phyloP scores from a whole-genome alignment of 179 eudicot species.

The Patellifolia procumbens region DNA sequence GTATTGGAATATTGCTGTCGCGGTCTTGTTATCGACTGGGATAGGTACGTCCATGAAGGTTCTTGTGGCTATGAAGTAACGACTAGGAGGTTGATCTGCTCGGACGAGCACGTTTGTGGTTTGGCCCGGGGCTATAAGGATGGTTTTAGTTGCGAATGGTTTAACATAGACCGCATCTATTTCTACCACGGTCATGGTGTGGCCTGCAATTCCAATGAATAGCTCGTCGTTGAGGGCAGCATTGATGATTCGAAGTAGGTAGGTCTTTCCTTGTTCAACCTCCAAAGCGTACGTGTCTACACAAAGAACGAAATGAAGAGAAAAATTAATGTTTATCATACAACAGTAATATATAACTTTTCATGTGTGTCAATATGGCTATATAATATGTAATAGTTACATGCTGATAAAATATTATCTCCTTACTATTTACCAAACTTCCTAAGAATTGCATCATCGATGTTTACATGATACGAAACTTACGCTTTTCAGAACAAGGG shows the following conservation, averaged over 20 bases:
- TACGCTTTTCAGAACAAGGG: slow-evolving; percentile 61
- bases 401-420: too few species aligned
- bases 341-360: too few species aligned
- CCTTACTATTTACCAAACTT: too few species aligned
- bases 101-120: slow-evolving; percentile 53
- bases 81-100: slow-evolving; percentile 42
- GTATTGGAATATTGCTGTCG: slow-evolving; percentile 57
- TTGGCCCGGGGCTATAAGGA: slow-evolving; percentile 58
- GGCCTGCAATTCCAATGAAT: slow-evolving; percentile 55
- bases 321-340: too few species aligned
- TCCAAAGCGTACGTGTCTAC: slow-evolving; percentile 53
- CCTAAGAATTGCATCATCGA: too few species aligned
- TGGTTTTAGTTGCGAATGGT: slow-evolving; percentile 44
- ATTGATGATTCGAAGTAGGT: slow-evolving; percentile 52
- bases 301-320: not conserved
- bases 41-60: slow-evolving; percentile 53
- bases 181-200: slow-evolving; percentile 56
- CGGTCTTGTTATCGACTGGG: slow-evolving; percentile 57
- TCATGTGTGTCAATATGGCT: too few species aligned
- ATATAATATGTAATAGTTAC: not conserved
- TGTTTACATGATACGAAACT: not conserved
- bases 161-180: slow-evolving; percentile 61
- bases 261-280: slow-evolving; percentile 55
- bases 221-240: slow-evolving; percentile 64
- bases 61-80: slow-evolving; percentile 56